Evolutionary conservation across 2,329 filamentous ascomycete species (phyloP), one percentile per base, ranked within the genome.

Genomic region (Botrytis fragariae): DNA sequence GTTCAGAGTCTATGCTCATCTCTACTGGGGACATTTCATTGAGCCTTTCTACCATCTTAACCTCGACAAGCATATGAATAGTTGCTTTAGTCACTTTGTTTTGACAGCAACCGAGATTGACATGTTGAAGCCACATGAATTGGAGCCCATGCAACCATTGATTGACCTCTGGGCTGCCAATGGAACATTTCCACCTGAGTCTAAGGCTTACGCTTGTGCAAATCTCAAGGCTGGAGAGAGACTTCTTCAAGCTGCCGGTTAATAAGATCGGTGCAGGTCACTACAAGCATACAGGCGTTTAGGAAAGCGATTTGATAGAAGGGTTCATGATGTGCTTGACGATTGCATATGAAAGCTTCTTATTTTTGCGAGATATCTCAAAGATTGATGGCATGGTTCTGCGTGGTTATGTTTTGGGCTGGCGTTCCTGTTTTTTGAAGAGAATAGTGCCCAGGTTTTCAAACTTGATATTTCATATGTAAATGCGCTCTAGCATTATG

Each of bases 1-100:
- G 92, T 98, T 99, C 87, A 93, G 96, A 74, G 95, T 98, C 78
- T 99, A 99, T 81, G 92, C 96, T 65, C 96, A 99, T 83, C 90
- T 99, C 75, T 99, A 99, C 86, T 98, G 97, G 88, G 93, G 95
- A 73, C 96, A 99, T 83, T 99, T 93, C 83, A 85, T 91, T 74
- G 92, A 94, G 77, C 92, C 92, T 8, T 94, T 94, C 83, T 95
- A 94, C 84, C 91, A 95, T 82, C 87, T 95, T 77, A 94, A 93
- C 84, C 85, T 92, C 16, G 91, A 92, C 82, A 92, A 94, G 81
- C 91, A 93, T 79, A 87, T 95, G 75, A 96, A 96, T 86, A 94
- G 92, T 82, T 94, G 92, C 83, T 96, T 96, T 82, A 93, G 92
- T 63, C 93, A 95, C 84, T 96, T 95, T 78, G 87, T 95, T 75